A percentile compares a stretch with the other conserved stretches of the same genome.
phyloP scores from a whole-genome alignment of 2,329 filamentous ascomycete species.

The Myrmaecium sp. region DNA sequence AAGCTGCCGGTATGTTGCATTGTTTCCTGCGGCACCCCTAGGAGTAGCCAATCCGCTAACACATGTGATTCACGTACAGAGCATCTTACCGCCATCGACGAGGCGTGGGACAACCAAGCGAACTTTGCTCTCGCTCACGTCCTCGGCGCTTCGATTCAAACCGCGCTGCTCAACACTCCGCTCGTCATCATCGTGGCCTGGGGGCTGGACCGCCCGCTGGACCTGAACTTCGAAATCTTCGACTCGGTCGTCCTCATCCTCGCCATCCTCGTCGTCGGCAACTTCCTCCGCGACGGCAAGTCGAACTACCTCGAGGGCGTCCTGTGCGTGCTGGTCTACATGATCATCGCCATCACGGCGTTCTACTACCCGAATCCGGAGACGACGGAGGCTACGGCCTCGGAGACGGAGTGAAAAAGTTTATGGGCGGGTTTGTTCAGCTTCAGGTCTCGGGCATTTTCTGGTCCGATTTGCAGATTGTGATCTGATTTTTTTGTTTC shows the following conservation, averaged over 20 bases:
- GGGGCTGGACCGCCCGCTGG: slow-evolving; percentile 54
- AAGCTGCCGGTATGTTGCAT: slow-evolving; percentile 44
- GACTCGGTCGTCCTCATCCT: slow-evolving; percentile 69
- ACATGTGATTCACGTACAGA: too few species aligned
- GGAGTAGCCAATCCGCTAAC: slow-evolving; percentile 1
- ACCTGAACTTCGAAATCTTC: slow-evolving; percentile 75
- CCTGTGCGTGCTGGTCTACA: slow-evolving; percentile 55
- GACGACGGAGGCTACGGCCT: too few species aligned
- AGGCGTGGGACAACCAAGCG: slow-evolving; percentile 70
- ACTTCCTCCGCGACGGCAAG: slow-evolving; percentile 75
- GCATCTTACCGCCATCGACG: slow-evolving; percentile 68
- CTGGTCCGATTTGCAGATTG: too few species aligned
- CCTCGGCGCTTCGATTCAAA: slow-evolving; percentile 75
- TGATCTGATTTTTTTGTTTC: too few species aligned
- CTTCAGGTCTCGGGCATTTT: too few species aligned
- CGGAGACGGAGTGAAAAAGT: too few species aligned
- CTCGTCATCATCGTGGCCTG: slow-evolving; percentile 72
- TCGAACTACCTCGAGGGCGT: slow-evolving; percentile 81
- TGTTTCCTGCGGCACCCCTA: too few species aligned
- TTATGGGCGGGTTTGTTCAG: too few species aligned
- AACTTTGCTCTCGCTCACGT: slow-evolving; percentile 77
- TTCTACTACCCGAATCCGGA: slow-evolving; percentile 43
- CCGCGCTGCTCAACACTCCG: slow-evolving; percentile 73
- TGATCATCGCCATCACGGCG: slow-evolving; percentile 44
- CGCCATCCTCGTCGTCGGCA: slow-evolving; percentile 70